Evolutionary conservation across 345 rosid species (phyloP), one percentile per base, ranked within the genome.

Genomic region (Syzygium aqueum): DNA sequence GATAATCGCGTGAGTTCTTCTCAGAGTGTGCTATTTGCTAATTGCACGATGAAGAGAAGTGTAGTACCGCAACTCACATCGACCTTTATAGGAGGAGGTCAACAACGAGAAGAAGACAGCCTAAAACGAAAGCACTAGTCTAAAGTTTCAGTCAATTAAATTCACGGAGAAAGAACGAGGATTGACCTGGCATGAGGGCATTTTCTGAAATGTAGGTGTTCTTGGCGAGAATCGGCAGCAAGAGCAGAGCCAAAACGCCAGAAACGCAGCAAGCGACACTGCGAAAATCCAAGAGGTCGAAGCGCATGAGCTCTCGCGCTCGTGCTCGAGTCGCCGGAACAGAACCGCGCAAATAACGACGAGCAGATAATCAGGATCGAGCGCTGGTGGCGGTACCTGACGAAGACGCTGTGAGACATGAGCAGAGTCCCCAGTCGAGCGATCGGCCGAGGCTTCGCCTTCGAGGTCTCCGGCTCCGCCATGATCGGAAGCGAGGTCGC

Each of bases 151-250:
- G 61, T 54, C 52, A 57, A 49, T 77, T 15, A 23, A 11, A 53
- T 19, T 43, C 28, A 33, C 53, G 28, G 56, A 56, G 87, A 54
- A 14, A 56, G 51, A 59, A 73, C 86, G 85, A 52, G 89, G n/a
- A 85, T n/a, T 11, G 63, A 97, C 99, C 98, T 91, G 99, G 99
- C 98, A 97, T 95, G 86, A 97, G 95, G 82, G 99, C 99, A 88
- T 97, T 97, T 93, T 97, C 99, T 40, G 99, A 97, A 86, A 95
- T 93, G 93, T 96, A 94, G 87, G 99, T 95, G 94, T 93, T 97
- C 95, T 96, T 96, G 82, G 98, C 98, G 51, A 97, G 94, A 51
- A 95, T 92, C 51, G 99, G 99, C 17, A 97, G 91, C 49, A 95
- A 89, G 51, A 97, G 88, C 88, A 97, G 94, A 85, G 95, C 96